A percentile compares a stretch with the other conserved stretches of the same genome.
These are phyloP conservation scores for Anethum foeniculum DNA, from an alignment of 140 eudicot species.

Conservation along the genomic window DNA sequence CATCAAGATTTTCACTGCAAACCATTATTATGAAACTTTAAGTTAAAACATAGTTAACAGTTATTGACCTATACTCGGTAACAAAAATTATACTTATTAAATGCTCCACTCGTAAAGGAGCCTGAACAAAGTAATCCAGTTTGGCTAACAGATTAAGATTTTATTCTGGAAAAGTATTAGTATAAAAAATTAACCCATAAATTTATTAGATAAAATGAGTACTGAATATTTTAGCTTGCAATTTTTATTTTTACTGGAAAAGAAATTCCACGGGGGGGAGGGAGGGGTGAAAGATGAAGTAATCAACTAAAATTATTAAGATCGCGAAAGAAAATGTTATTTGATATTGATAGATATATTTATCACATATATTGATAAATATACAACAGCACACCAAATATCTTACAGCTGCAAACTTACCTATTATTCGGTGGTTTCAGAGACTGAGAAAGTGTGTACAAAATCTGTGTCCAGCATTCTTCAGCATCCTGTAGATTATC, in stretches of 20 bases:
- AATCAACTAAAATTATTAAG: background rate
- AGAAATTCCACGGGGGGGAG: too few relatives aligned
- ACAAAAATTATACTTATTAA: background rate
- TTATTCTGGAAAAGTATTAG: too few relatives aligned
- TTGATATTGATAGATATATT: too few relatives aligned
- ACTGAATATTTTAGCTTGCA: too few relatives aligned
- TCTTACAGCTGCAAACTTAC: slow-evolving; percentile 28
- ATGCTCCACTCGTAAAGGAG: background rate
- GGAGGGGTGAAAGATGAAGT: too few relatives aligned
- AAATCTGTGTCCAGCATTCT: slow-evolving; percentile 96
- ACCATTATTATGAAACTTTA: background rate
- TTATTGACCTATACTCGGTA: background rate
- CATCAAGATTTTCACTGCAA: slow-evolving; percentile 63
- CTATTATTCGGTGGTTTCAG: slow-evolving; percentile 54
- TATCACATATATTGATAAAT: background rate
- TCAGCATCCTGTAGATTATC: slow-evolving; percentile 76
- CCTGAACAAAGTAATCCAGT: background rate
- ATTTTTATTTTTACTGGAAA: too few relatives aligned
- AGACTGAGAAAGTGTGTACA: slow-evolving; percentile 86
- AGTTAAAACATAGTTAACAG: background rate
- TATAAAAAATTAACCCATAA: too few relatives aligned
- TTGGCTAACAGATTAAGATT: too few relatives aligned
- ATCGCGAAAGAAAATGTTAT: too few relatives aligned
- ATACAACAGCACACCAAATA: background rate
- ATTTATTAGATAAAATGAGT: too few relatives aligned